Conservation (phyloP, 2,329 filamentous ascomycete genomes). For the Celoporthe dispersa region DNA sequence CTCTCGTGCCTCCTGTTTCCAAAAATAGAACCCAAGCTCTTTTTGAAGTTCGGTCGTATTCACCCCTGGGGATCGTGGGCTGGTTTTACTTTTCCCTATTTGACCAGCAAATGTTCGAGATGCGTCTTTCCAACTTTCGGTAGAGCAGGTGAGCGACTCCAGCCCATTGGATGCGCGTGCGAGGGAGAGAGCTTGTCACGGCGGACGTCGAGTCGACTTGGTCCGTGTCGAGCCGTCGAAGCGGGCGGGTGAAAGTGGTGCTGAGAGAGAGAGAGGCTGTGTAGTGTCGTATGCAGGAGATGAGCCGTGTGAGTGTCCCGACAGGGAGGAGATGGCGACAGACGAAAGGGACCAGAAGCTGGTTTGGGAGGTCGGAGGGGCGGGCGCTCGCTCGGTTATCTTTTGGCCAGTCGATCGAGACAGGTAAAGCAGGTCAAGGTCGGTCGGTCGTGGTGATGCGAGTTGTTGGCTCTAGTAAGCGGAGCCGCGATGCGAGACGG, state of each 20-base stretch:
- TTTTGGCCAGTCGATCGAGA: background rate
- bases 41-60: background rate
- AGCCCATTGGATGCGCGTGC: background rate
- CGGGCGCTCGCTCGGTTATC: background rate
- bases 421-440: background rate
- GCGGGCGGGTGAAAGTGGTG: background rate
- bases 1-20: background rate
- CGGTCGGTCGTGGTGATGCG: background rate
- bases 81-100: background rate
- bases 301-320: background rate
- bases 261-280: background rate
- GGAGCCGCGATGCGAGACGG: conserved; percentile 2
- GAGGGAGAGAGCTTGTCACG: background rate
- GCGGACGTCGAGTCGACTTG: conserved; percentile 5
- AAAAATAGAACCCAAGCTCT: conserved; percentile 13
- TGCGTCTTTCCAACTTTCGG: background rate
- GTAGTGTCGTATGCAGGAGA: background rate
- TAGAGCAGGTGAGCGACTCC: background rate
- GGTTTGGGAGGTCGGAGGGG: background rate
- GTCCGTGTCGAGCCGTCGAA: background rate
- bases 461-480: conserved; percentile 9
- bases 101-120: conserved; percentile 1
- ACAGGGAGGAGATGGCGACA: background rate
- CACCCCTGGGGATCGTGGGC: background rate
- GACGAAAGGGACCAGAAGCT: background rate